Percentiles rank a stretch among this genome's conserved stretches.
These are phyloP conservation scores for Pythium grandisporangium DNA, from an alignment of 352 stramenopile species.

Conservation along the genomic window DNA sequence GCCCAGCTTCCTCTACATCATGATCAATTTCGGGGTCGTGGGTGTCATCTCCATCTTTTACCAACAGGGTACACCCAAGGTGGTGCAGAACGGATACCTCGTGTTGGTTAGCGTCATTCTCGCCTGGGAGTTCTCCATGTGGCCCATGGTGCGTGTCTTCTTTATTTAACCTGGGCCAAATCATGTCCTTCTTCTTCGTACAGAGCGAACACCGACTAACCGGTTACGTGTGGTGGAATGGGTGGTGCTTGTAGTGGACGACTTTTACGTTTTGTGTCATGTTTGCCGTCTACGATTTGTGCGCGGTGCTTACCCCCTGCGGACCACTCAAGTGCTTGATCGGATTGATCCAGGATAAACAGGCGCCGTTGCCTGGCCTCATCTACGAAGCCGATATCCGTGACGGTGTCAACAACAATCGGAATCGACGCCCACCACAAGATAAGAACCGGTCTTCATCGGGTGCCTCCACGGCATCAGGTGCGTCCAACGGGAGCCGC, in stretches of 20 bases:
- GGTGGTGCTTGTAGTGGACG: constrained; percentile 45
- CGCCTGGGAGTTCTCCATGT: constrained; percentile 96
- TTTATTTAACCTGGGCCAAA: not conserved
- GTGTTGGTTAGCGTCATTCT: constrained; percentile 95
- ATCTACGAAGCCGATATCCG: constrained; percentile 94
- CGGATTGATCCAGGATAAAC: constrained; percentile 90
- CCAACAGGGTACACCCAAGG: constrained; percentile 72
- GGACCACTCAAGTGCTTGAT: constrained; percentile 92
- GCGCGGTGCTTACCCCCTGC: constrained; percentile 96
- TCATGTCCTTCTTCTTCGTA: not conserved
- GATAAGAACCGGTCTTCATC: not conserved
- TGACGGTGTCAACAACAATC: constrained; percentile 53
- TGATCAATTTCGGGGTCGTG: constrained; percentile 88
- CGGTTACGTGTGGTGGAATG: not conserved
- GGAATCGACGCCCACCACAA: constrained; percentile 2
- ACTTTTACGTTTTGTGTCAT: constrained; percentile 90
- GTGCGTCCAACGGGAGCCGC: constrained; percentile 2
- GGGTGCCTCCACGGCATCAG: constrained; percentile 15
- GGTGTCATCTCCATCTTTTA: constrained; percentile 88
- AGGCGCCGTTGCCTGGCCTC: constrained; percentile 86
- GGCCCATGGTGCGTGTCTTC: constrained; percentile 84
- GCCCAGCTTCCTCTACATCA: constrained; percentile 77
- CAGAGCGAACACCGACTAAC: too few species aligned
- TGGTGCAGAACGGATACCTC: constrained; percentile 92
- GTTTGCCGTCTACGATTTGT: constrained; percentile 97